Conservation (phyloP, 345 rosid species). For the Laguncularia racemosa region DNA sequence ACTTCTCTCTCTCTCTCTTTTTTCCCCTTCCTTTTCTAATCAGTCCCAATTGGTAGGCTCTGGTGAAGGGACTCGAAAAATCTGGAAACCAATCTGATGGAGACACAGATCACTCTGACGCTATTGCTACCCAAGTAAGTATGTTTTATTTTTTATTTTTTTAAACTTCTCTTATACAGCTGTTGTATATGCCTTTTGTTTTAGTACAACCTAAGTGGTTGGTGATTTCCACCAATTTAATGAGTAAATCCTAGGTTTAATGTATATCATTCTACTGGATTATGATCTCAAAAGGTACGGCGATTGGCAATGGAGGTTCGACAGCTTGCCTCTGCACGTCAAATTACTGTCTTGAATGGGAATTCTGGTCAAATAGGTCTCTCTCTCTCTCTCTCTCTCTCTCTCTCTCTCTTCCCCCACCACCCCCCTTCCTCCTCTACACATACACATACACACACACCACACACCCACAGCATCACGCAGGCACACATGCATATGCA, state of each 20-base stretch:
- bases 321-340: slow-evolving; percentile 54
- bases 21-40: neutral
- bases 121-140: slow-evolving; percentile 60
- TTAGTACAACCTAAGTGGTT: neutral
- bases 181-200: neutral
- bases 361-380: slow-evolving; percentile 41
- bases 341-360: slow-evolving; percentile 75
- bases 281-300: slow-evolving; percentile 33
- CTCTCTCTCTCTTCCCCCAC: neutral
- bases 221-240: neutral
- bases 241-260: neutral
- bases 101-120: slow-evolving; percentile 52
- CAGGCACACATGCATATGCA: neutral
- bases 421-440: no score
- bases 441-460: neutral
- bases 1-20: no score
- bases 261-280: neutral
- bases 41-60: slow-evolving; percentile 24
- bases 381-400: neutral
- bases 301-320: slow-evolving; percentile 63
- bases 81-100: slow-evolving; percentile 47
- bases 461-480: neutral
- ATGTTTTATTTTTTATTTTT: neutral
- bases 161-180: neutral
- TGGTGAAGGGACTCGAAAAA: slow-evolving; percentile 54